Conservation (phyloP, 768 basidiomycete species). For the Stropharia rugosoannulata region DNA sequence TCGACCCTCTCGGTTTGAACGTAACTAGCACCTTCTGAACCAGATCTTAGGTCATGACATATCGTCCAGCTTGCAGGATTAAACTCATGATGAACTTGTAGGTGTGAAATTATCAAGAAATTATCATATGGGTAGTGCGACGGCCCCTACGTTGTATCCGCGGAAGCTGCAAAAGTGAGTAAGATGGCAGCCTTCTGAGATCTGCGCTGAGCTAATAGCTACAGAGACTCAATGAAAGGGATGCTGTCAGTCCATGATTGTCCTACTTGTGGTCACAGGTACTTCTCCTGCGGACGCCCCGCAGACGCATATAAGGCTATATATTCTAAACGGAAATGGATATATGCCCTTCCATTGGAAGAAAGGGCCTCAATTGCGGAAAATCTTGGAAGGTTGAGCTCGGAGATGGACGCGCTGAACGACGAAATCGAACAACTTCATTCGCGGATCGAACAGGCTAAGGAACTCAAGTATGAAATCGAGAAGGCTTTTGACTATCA, state of each 20-base stretch:
- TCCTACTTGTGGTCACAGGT: background rate
- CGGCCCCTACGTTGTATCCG: too few species aligned
- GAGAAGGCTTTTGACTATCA: slow-evolving; percentile 5
- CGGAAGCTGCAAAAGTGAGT: too few species aligned
- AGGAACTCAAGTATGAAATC: background rate
- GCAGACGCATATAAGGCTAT: background rate
- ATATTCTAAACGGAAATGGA: background rate
- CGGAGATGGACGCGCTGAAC: slow-evolving; percentile 1
- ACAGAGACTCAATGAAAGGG: background rate
- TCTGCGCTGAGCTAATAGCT: background rate
- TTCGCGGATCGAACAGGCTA: background rate
- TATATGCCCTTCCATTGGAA: slow-evolving; percentile 1
- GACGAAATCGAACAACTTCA: slow-evolving; percentile 1
- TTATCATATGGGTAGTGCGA: too few species aligned
- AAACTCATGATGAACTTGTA: too few species aligned
- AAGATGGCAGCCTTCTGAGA: too few species aligned
- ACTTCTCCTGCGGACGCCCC: background rate
- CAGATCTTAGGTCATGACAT: too few species aligned
- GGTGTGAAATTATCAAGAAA: too few species aligned
- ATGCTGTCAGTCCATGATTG: background rate
- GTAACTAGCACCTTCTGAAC: too few species aligned
- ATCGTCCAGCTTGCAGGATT: too few species aligned
- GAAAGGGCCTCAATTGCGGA: slow-evolving; percentile 1
- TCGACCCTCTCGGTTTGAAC: too few species aligned
- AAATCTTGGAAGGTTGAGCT: background rate